Percentiles rank a stretch among this genome's conserved stretches.
Conservation (phyloP, 2,329 filamentous ascomycete species). For the Sarocladium brachiariae region DNA sequence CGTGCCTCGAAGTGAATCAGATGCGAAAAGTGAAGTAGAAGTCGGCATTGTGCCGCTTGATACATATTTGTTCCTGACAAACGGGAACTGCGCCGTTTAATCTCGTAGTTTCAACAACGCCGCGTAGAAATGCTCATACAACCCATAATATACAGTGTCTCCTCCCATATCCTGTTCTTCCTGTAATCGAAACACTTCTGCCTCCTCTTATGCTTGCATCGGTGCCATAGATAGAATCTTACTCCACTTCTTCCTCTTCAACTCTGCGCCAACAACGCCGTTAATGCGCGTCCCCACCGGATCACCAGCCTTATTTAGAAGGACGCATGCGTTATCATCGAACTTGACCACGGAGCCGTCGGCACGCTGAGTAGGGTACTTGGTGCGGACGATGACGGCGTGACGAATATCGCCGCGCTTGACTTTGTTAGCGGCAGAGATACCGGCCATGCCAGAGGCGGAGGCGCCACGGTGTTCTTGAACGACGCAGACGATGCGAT, state of each 20-base stretch:
- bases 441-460: slow-evolving; percentile 63
- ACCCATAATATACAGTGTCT: slow-evolving; percentile 2
- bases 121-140: slow-evolving; percentile 9
- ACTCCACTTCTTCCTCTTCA: slow-evolving; percentile 91
- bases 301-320: slow-evolving; percentile 95
- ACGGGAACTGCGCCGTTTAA: not conserved
- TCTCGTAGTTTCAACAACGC: not conserved
- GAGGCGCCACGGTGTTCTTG: slow-evolving; percentile 87
- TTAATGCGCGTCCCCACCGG: slow-evolving; percentile 90
- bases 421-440: slow-evolving; percentile 79
- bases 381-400: slow-evolving; percentile 88
- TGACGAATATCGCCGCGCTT: slow-evolving; percentile 94
- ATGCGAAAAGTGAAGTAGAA: not conserved
- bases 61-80: slow-evolving; percentile 1
- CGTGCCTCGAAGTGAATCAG: not conserved
- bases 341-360: slow-evolving; percentile 91
- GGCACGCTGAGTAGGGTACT: slow-evolving; percentile 75
- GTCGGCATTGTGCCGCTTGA: not conserved
- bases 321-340: slow-evolving; percentile 95
- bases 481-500: slow-evolving; percentile 94
- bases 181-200: not conserved
- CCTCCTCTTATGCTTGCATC: slow-evolving; percentile 41
- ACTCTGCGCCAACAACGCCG: slow-evolving; percentile 82
- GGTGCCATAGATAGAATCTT: slow-evolving; percentile 97
- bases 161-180: not conserved